phyloP scores from a whole-genome alignment of 2,329 filamentous ascomycete species.

The Hypoxylon sp. region DNA sequence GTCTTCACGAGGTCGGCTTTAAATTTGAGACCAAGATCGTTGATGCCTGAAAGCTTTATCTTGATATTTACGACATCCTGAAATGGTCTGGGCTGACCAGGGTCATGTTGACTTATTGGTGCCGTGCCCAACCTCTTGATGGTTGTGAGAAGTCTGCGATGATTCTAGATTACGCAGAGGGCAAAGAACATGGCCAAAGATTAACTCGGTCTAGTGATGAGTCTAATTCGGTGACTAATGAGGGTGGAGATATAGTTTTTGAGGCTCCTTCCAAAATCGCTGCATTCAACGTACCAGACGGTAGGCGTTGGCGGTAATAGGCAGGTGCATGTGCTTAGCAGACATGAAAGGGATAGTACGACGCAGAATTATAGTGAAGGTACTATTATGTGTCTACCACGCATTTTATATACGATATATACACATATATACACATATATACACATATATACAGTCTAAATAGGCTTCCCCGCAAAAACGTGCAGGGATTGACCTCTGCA shows the following conservation, averaged over 20 bases:
- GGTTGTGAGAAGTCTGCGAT: neutral
- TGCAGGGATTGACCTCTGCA: conserved; percentile 20
- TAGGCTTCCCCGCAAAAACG: conserved; percentile 31
- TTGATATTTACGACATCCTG: conserved; percentile 20
- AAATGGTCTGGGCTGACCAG: neutral
- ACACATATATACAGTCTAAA: conserved; percentile 18
- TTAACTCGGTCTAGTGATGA: neutral
- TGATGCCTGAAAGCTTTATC: conserved; percentile 45
- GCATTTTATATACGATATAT: conserved; percentile 11
- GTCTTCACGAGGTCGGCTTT: conserved; percentile 73
- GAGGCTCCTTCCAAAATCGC: conserved; percentile 20
- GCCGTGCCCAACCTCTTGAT: neutral
- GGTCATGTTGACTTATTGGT: neutral
- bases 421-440: conserved; percentile 25
- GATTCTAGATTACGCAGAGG: neutral
- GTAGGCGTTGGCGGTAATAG: conserved; percentile 11
- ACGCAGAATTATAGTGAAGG: neutral
- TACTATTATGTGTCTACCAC: conserved; percentile 19
- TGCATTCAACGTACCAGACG: conserved; percentile 9
- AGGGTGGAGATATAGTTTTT: conserved; percentile 17
- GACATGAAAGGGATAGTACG: conserved; percentile 10
- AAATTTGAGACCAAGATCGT: conserved; percentile 70
- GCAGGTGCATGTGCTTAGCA: conserved; percentile 15
- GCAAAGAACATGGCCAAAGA: neutral
- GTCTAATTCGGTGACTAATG: neutral